Evolutionary conservation across 345 rosid species (phyloP).

Genomic region (Brassica incana): DNA sequence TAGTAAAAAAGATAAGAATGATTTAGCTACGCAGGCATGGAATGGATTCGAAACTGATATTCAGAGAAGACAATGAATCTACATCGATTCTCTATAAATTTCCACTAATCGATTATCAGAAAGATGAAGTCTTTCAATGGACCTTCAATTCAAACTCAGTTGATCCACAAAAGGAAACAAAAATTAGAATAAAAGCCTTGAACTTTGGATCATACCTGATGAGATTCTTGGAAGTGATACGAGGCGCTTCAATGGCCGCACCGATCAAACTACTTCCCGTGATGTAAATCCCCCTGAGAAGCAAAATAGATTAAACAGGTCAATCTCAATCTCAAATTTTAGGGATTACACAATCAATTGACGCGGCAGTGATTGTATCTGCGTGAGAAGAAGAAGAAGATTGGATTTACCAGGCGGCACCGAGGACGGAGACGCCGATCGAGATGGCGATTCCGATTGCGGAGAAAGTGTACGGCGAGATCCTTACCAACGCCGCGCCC

Average conservation of each 20-base stretch:
- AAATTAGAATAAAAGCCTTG: background rate
- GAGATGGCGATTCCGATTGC: conserved; percentile 94
- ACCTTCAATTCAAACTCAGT: background rate
- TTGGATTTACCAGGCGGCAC: conserved; percentile 86
- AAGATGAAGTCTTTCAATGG: background rate
- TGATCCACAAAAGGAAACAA: conserved; percentile 9
- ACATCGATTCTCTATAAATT: no score
- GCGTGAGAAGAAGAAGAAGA: background rate
- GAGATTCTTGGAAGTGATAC: conserved; percentile 95
- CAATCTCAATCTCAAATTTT: background rate
- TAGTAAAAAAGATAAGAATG: no score
- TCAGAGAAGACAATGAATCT: no score
- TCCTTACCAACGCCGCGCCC: conserved; percentile 68
- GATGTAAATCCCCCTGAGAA: conserved; percentile 81
- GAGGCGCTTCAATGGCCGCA: conserved; percentile 98
- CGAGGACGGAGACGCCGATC: conserved; percentile 98
- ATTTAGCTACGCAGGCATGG: no score
- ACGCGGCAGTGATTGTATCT: background rate
- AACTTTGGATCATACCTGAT: conserved; percentile 27
- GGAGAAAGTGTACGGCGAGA: conserved; percentile 94
- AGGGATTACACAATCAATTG: background rate
- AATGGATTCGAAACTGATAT: no score
- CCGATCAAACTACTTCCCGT: conserved; percentile 99
- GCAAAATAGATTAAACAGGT: background rate
- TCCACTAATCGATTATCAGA: background rate